Evolutionary conservation across 495 filamentous ascomycete genomes (phyloP).

Genomic region (Neurospora sp.): DNA sequence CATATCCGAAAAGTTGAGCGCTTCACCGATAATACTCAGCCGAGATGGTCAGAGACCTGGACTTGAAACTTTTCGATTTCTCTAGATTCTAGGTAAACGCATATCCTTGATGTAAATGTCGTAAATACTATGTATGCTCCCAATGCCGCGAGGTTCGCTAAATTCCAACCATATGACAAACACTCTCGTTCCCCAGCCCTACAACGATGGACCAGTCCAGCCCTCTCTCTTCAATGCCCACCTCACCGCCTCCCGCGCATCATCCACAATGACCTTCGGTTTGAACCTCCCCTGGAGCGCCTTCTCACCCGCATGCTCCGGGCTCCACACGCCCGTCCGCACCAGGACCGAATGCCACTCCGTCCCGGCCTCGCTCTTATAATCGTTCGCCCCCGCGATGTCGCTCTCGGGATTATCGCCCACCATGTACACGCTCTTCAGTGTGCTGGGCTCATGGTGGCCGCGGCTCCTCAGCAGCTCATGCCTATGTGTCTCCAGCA

Average conservation of each 20-base stretch:
- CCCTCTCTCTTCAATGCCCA: slow-evolving; percentile 32
- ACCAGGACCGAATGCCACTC: slow-evolving; percentile 77
- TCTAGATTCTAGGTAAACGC: neutral
- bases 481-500: slow-evolving; percentile 51
- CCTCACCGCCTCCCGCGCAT: slow-evolving; percentile 41
- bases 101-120: neutral
- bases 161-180: neutral
- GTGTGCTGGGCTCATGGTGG: slow-evolving; percentile 13
- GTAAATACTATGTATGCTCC: neutral
- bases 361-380: slow-evolving; percentile 51
- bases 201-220: slow-evolving; percentile 16
- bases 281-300: slow-evolving; percentile 12
- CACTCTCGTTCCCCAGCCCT: neutral
- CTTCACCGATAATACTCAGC: neutral
- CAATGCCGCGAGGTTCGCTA: neutral
- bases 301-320: slow-evolving; percentile 28
- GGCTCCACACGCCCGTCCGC: slow-evolving; percentile 69
- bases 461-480: slow-evolving; percentile 27
- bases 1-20: neutral
- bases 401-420: slow-evolving; percentile 93
- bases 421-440: slow-evolving; percentile 85
- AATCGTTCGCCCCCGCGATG: slow-evolving; percentile 80
- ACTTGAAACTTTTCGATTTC: neutral
- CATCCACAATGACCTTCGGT: slow-evolving; percentile 52
- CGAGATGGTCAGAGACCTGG: neutral